These are phyloP conservation scores for Penicillium sp. DNA, from an alignment of 2,329 filamentous ascomycete species.

Conservation along the genomic window DNA sequence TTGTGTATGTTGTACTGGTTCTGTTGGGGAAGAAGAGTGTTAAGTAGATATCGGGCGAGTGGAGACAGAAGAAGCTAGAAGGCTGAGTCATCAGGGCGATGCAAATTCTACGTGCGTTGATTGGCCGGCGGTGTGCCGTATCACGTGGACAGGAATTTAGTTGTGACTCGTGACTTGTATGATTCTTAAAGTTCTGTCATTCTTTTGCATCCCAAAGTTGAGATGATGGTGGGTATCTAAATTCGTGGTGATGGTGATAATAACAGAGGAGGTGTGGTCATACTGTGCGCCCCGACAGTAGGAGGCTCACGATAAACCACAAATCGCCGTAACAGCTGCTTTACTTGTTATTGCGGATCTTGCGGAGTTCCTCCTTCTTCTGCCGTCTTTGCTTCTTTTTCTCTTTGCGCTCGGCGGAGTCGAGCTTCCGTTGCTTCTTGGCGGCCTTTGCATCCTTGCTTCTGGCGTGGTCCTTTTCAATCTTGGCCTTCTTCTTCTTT, in stretches of 20 bases:
- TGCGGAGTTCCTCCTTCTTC: constrained; percentile 41
- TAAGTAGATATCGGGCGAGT: constrained; percentile 17
- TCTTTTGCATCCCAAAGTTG: not conserved
- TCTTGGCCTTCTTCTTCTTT: constrained; percentile 22
- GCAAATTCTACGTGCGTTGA: not conserved
- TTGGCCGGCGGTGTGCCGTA: not conserved
- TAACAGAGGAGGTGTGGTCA: not conserved
- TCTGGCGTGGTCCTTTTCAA: constrained; percentile 24
- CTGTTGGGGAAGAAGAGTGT: constrained; percentile 12
- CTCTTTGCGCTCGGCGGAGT: constrained; percentile 25
- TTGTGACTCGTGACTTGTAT: not conserved
- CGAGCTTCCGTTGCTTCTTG: constrained; percentile 26
- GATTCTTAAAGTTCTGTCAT: not conserved
- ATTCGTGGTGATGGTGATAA: not conserved
- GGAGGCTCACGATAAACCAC: not conserved
- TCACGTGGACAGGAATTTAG: not conserved
- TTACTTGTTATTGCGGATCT: constrained; percentile 28
- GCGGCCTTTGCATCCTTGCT: constrained; percentile 18
- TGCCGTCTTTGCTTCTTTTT: constrained; percentile 27
- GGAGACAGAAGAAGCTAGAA: constrained; percentile 29
- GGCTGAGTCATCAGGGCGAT: constrained; percentile 20
- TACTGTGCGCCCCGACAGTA: not conserved
- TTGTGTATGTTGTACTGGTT: constrained; percentile 11
- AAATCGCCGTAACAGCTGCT: not conserved
- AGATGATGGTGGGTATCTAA: constrained; percentile 1